Base-by-base conservation (phyloP, 768 basidiomycete species). In the Gymnopilus junonius region DNA sequence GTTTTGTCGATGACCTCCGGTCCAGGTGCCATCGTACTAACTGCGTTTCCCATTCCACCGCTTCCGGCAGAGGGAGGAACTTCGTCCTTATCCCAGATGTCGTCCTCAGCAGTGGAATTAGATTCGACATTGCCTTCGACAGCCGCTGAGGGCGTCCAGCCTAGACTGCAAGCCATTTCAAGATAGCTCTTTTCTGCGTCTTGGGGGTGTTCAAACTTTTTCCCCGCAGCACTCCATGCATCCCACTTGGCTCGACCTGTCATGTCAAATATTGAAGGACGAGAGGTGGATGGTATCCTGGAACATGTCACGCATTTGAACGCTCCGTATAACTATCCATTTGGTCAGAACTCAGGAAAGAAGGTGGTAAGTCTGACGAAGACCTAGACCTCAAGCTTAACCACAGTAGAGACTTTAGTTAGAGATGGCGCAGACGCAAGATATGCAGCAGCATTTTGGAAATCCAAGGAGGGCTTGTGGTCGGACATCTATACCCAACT, bases 211-310 rank as follows among this genome's bases (percentile, higher is more conserved):
- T 72, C 72, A 64, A 87, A 90, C 15, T 73, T 77, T 67, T 84
- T 82, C 7, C 83, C 84, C 11, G 80, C 74, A 12, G 76, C 69
- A 51, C 70, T 81, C 93, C 93, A 95, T 2, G 92, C 91, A 71
- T 94, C 92, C 93, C 93, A 95, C 72, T 95, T 95, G 2, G 92
- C 92, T 20, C 91, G 80, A 15, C 89, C 92, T 2, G 89, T 82
- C 75, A 91, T 81, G 68, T 94, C 92, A 72, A 94, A 91, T 42
- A 95, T 77, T 21, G 87, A 88, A 3, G 93, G 93, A 2, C 90
- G 85, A 14, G 86, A 71, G 31, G 79, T 80, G 39, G 76, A 79
- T 12, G 93, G 93, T 4, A 51, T 63, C 4, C 75, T 73, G 1
- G 88, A 82, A 21, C 87, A 82, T 10, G 89, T 93, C 20, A 93